A percentile compares a stretch with the other conserved stretches of the same genome.
Conservation (phyloP, 192 early-diverging fungal species). For the Coemansia sp. region DNA sequence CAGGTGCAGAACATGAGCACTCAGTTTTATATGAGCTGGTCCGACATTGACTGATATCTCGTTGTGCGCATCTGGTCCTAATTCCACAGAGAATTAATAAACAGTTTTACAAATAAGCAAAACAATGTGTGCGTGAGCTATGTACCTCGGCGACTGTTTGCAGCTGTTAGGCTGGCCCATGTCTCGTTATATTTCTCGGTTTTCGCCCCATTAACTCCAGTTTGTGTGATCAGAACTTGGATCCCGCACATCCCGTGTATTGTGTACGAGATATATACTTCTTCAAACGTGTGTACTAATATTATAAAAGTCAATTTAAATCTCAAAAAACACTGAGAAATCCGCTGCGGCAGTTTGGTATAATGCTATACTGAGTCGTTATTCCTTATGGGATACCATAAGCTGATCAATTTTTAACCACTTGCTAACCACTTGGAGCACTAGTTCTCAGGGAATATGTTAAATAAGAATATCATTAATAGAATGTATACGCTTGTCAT, state of each 20-base stretch:
- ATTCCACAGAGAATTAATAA: neutral
- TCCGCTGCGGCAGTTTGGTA: too few species aligned
- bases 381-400: too few species aligned
- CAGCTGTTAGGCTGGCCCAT: conserved; percentile 21
- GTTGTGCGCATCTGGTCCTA: conserved; percentile 37
- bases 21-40: conserved; percentile 10
- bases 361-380: too few species aligned
- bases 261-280: neutral
- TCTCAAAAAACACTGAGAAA: too few species aligned
- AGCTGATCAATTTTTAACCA: too few species aligned
- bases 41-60: neutral
- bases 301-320: too few species aligned
- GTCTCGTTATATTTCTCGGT: neutral
- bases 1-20: conserved; percentile 66
- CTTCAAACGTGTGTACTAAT: too few species aligned
- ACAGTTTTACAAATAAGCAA: neutral
- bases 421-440: too few species aligned
- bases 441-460: too few species aligned
- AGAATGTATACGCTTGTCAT: too few species aligned
- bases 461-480: too few species aligned
- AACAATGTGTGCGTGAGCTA: neutral
- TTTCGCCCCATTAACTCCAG: neutral
- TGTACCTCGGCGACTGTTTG: conserved; percentile 39
- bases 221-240: neutral
- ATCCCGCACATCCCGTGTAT: neutral